Conservation (phyloP, 148 eudicot species). For the Camellia japonica region DNA sequence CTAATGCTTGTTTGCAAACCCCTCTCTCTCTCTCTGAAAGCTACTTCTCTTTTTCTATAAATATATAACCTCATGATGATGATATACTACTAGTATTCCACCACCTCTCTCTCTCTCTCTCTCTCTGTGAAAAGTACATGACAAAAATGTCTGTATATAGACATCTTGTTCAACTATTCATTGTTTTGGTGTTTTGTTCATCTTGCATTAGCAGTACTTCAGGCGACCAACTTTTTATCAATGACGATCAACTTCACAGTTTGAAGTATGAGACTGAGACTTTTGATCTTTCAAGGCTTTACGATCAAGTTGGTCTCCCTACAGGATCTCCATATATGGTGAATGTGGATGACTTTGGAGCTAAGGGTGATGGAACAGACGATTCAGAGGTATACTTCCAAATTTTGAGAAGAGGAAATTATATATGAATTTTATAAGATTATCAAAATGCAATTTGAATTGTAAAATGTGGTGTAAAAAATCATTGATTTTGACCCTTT, state of each 20-base stretch:
- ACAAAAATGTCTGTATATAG: conserved; percentile 15
- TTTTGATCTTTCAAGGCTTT: conserved; percentile 9
- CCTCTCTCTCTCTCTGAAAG: not conserved
- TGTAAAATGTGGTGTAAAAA: too few relatives aligned
- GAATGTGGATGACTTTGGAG: conserved; percentile 46
- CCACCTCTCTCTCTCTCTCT: not conserved
- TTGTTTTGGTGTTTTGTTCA: conserved; percentile 8
- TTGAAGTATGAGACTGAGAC: not conserved
- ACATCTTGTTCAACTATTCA: conserved; percentile 10
- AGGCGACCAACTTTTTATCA: not conserved
- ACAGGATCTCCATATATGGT: conserved; percentile 20
- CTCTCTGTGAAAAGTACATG: not conserved
- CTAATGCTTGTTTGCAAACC: not conserved
- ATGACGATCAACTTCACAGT: not conserved
- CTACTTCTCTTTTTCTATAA: not conserved
- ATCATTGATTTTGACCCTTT: too few relatives aligned
- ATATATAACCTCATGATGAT: not conserved
- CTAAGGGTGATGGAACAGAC: conserved; percentile 33
- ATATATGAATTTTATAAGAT: not conserved
- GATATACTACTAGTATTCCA: not conserved
- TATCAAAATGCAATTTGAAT: too few relatives aligned
- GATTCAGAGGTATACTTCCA: conserved; percentile 35
- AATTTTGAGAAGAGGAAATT: not conserved
- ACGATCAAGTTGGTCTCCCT: not conserved
- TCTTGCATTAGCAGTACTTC: conserved; percentile 3